Conservation (phyloP, 257 asterid genomes). For the Linaria vulgaris region DNA sequence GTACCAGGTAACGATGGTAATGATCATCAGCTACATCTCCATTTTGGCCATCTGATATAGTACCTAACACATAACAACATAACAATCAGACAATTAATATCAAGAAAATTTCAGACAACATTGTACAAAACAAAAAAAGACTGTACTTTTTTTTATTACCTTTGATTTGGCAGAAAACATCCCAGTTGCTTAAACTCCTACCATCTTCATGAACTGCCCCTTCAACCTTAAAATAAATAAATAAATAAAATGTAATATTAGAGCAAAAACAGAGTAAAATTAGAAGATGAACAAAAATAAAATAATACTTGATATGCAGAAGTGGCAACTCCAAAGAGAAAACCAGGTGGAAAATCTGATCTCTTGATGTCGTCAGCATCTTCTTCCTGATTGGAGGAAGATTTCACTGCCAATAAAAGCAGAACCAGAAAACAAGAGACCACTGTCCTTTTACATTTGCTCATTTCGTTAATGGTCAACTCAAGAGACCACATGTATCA, state of each 20-base stretch:
- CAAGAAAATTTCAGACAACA: background rate
- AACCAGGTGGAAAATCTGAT: constrained; percentile 65
- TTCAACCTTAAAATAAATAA: too few species aligned
- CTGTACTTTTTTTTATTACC: constrained; percentile 30
- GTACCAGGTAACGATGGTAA: constrained; percentile 81
- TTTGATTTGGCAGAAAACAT: constrained; percentile 40
- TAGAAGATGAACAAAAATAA: background rate
- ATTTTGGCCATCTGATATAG: constrained; percentile 45
- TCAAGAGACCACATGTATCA: too few species aligned
- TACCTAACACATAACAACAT: constrained; percentile 38
- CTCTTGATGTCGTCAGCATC: constrained; percentile 33
- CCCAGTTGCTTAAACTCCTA: constrained; percentile 72
- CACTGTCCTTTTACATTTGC: too few species aligned
- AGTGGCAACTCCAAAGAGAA: constrained; percentile 71
- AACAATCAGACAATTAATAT: background rate
- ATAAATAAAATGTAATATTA: background rate
- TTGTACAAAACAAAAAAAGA: background rate
- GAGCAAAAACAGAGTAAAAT: background rate
- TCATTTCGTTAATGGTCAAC: too few species aligned
- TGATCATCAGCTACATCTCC: constrained; percentile 75
- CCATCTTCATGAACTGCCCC: constrained; percentile 78
- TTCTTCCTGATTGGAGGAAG: constrained; percentile 22
- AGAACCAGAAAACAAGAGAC: background rate
- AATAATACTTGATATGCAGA: constrained; percentile 66
- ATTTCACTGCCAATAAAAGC: constrained; percentile 15